phyloP scores from a whole-genome alignment of 2,329 filamentous ascomycete genomes.

The Cladobotryum protrusum region DNA sequence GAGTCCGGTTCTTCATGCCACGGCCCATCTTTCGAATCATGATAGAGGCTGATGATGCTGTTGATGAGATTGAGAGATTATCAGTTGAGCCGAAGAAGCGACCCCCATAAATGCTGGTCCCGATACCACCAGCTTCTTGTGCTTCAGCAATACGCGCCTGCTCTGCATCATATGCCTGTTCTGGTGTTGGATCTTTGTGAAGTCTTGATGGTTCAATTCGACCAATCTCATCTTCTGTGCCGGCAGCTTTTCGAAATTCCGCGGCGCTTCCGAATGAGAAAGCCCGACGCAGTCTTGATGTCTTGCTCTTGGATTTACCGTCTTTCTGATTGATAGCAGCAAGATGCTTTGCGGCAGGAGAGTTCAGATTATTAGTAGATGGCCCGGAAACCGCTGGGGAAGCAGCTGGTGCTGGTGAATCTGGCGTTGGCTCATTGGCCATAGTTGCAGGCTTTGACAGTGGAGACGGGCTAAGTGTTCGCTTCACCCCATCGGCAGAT shows the following conservation, averaged over 20 bases:
- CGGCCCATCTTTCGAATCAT: constrained; percentile 99
- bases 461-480: constrained; percentile 62
- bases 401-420: constrained; percentile 33
- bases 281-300: constrained; percentile 76
- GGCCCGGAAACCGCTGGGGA: constrained; percentile 23
- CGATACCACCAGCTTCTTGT: constrained; percentile 87
- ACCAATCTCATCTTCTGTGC: constrained; percentile 46
- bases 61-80: constrained; percentile 87
- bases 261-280: constrained; percentile 96
- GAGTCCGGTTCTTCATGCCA: constrained; percentile 90
- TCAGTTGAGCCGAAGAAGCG: constrained; percentile 89
- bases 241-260: constrained; percentile 72
- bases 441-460: constrained; percentile 65
- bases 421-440: constrained; percentile 45
- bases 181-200: constrained; percentile 56
- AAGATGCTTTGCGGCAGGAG: constrained; percentile 76
- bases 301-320: constrained; percentile 72
- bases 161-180: constrained; percentile 73
- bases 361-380: constrained; percentile 40
- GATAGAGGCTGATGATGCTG: constrained; percentile 80
- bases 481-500: constrained; percentile 60
- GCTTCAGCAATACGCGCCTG: constrained; percentile 86
- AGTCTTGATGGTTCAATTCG: constrained; percentile 44
- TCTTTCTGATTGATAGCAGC: constrained; percentile 83
- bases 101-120: constrained; percentile 87